Conservation (phyloP, 352 stramenopile genomes). For the Globisporangium nunn region DNA sequence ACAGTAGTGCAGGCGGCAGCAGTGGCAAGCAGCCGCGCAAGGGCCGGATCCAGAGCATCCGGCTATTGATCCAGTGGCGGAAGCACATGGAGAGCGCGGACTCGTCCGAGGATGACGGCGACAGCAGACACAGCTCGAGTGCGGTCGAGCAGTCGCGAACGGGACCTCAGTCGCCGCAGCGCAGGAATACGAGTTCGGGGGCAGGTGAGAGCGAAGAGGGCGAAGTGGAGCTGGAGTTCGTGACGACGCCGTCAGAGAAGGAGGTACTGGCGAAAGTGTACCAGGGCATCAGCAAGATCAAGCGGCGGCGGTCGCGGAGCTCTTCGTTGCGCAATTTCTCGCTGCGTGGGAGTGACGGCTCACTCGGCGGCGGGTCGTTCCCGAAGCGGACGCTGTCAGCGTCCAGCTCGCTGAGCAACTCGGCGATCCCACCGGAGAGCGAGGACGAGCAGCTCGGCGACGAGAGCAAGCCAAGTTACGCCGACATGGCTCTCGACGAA, state of each 20-base stretch:
- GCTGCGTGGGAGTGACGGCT: slow-evolving; percentile 28
- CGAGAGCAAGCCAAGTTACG: slow-evolving; percentile 1
- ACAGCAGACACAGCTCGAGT: slow-evolving; percentile 12
- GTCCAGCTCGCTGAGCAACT: slow-evolving; percentile 47
- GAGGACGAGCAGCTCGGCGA: slow-evolving; percentile 14
- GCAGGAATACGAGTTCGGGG: not conserved
- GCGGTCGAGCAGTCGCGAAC: slow-evolving; percentile 10
- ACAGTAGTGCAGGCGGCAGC: slow-evolving; percentile 9
- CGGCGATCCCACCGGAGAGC: slow-evolving; percentile 12
- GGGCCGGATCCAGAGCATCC: slow-evolving; percentile 50
- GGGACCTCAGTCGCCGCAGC: slow-evolving; percentile 10
- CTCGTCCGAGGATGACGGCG: slow-evolving; percentile 9
- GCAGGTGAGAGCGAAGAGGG: slow-evolving; percentile 15
- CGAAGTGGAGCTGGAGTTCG: slow-evolving; percentile 42
- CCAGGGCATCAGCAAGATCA: slow-evolving; percentile 66
- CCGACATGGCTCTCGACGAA: not conserved
- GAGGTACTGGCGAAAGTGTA: slow-evolving; percentile 66
- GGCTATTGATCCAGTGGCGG: slow-evolving; percentile 67
- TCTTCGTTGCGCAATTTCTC: slow-evolving; percentile 49
- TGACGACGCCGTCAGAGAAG: slow-evolving; percentile 64
- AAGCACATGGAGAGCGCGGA: slow-evolving; percentile 24
- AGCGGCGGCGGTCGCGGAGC: slow-evolving; percentile 59
- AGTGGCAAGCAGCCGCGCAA: slow-evolving; percentile 24
- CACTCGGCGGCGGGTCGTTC: slow-evolving; percentile 18
- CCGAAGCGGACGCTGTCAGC: slow-evolving; percentile 44